Conservation (phyloP, 2,329 filamentous ascomycete genomes). For the Dothiorella sarmentorum region DNA sequence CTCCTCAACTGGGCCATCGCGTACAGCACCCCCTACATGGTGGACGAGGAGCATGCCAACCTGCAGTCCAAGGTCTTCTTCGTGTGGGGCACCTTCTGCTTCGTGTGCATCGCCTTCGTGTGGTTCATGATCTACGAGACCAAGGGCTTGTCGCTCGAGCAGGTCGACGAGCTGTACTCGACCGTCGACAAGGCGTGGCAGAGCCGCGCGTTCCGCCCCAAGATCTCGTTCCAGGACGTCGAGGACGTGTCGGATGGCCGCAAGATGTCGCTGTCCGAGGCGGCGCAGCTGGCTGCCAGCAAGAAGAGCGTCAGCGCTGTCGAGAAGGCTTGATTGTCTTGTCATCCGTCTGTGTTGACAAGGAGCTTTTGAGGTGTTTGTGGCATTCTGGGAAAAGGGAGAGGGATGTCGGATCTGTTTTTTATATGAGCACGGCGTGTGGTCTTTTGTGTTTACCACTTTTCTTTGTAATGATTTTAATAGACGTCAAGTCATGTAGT, state of each 20-base stretch:
- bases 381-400: not conserved
- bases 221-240: slow-evolving; percentile 32
- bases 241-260: slow-evolving; percentile 24
- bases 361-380: too few species aligned
- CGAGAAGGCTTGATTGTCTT: slow-evolving; percentile 1
- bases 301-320: not conserved
- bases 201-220: slow-evolving; percentile 61
- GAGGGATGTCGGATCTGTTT: too few species aligned
- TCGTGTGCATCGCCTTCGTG: slow-evolving; percentile 61
- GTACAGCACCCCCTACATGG: slow-evolving; percentile 71
- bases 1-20: slow-evolving; percentile 58
- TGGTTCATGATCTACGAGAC: slow-evolving; percentile 69
- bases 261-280: slow-evolving; percentile 22
- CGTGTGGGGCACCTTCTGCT: slow-evolving; percentile 54
- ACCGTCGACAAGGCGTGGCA: slow-evolving; percentile 69
- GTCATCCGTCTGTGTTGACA: too few species aligned
- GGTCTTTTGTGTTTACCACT: too few species aligned
- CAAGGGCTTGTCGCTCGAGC: slow-evolving; percentile 72
- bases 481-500: too few species aligned
- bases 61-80: slow-evolving; percentile 56
- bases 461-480: too few species aligned
- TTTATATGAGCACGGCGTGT: too few species aligned
- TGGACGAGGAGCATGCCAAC: slow-evolving; percentile 61
- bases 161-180: slow-evolving; percentile 77
- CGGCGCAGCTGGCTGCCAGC: not conserved